Evolutionary conservation across 2,329 filamentous ascomycete genomes (phyloP), one percentile per base, ranked within the genome.

Genomic region (Xylariaceae sp.): DNA sequence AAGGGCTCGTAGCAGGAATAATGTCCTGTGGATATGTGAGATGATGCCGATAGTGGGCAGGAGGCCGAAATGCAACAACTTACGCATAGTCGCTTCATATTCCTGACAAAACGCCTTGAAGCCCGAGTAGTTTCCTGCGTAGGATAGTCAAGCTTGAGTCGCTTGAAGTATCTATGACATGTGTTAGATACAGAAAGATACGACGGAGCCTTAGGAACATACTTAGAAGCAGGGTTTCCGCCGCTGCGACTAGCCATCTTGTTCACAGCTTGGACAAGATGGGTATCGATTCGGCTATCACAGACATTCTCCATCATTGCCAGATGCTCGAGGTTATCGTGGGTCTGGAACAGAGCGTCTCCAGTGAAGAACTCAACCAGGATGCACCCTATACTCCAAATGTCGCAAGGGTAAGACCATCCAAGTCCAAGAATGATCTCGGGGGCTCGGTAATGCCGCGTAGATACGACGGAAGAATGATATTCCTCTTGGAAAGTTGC

Each of bases 281-380:
- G 68, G 0, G 64, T 63, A 47, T 85, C 81, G 38, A 85, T 77
- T 37, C 74, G 69, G 17, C 65, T 64, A 38, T 78, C 78, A 40
- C 80, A 78, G 7, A 85, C 81, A 26, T 76, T 78, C 55, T 85
- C 81, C 81, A 86, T 86, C 82, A 86, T 86, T n/a, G 82, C 82
- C 38, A 86, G 64, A 56, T 86, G 82, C 60, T 86, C 82, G 18
- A 85, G 68, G 46, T 86, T 86, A 51, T 86, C 82, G 52, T 86
- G 82, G 1, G 82, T 86, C 57, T 86, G 82, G 60, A 86, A 86
- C 2, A 86, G 64, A 15, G 82, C 82, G 54, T 85, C 82, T 4
- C 82, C 82, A 0, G 82, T 86, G 47, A 80, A 86, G 59, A 86
- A 85, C 49, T 86, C 82, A 13, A 86, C 81, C 12, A 86, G 68